Evolutionary conservation across 1,284 basidiomycete genomes (phyloP).

Genomic region (Ceratobasidium papillatum): DNA sequence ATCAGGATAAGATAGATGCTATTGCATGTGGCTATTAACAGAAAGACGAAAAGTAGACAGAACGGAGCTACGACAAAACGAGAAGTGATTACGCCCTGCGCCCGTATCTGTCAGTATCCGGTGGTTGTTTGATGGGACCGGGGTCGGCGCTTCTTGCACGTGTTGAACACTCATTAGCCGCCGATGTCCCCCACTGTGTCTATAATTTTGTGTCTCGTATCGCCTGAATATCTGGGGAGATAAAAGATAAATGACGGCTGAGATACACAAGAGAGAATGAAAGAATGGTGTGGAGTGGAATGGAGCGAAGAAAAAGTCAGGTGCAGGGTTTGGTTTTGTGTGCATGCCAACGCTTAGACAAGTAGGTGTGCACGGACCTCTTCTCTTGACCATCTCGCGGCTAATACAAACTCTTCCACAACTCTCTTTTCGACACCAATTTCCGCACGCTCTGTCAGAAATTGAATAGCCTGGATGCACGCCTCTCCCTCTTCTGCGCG

Average conservation of each 20-base stretch:
- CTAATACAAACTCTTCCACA: slow-evolving; percentile 7
- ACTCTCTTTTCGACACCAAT: background rate
- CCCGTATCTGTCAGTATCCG: background rate
- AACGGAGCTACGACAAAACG: too few relatives aligned
- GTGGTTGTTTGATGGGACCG: background rate
- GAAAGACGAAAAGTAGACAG: too few relatives aligned
- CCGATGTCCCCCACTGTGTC: background rate
- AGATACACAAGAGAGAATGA: background rate
- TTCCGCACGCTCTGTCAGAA: background rate
- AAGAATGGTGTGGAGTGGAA: background rate
- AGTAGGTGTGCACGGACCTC: slow-evolving; percentile 24
- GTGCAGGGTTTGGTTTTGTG: slow-evolving; percentile 20
- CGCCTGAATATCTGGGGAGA: background rate
- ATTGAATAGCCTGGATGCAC: background rate
- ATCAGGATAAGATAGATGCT: too few relatives aligned
- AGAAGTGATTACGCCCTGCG: background rate
- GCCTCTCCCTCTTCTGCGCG: slow-evolving; percentile 11
- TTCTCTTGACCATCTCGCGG: slow-evolving; percentile 1
- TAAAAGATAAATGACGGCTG: background rate
- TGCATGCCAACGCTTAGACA: slow-evolving; percentile 24
- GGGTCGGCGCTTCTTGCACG: slow-evolving; percentile 31
- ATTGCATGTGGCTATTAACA: too few relatives aligned
- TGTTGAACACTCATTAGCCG: slow-evolving; percentile 36
- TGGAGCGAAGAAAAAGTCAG: background rate
- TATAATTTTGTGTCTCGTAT: background rate